Evolutionary conservation across 1,284 basidiomycete genomes (phyloP).

Genomic region (Heliocybe sulcata): DNA sequence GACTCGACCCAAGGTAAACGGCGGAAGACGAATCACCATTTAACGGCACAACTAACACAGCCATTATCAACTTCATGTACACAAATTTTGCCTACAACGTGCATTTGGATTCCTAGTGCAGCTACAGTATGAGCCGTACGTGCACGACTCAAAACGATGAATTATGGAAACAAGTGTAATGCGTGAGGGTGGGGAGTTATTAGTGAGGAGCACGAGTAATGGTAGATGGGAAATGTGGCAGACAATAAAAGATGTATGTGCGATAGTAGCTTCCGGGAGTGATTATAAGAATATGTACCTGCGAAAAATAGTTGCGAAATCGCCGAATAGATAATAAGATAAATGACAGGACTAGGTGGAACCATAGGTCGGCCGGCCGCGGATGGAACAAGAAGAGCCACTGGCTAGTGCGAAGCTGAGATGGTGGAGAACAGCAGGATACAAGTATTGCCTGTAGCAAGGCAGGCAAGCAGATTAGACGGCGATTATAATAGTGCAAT

Average conservation of each 20-base stretch:
- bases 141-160: background rate
- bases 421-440: background rate
- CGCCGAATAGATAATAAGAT: background rate
- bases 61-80: background rate
- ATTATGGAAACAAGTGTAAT: slow-evolving; percentile 1
- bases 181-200: background rate
- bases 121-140: slow-evolving; percentile 1
- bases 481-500: background rate
- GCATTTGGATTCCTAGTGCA: background rate
- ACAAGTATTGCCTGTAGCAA: background rate
- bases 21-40: background rate
- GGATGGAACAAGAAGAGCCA: background rate
- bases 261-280: background rate
- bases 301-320: background rate
- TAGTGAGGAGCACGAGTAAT: background rate
- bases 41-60: background rate
- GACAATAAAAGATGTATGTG: background rate
- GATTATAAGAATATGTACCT: slow-evolving; percentile 1
- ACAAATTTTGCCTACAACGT: slow-evolving; percentile 1
- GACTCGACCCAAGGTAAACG: too few relatives aligned
- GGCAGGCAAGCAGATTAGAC: background rate
- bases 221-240: background rate
- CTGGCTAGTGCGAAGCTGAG: background rate
- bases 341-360: background rate
- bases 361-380: background rate